phyloP scores from a whole-genome alignment of 2,329 filamentous ascomycete genomes.

The Ophiostoma sp. region DNA sequence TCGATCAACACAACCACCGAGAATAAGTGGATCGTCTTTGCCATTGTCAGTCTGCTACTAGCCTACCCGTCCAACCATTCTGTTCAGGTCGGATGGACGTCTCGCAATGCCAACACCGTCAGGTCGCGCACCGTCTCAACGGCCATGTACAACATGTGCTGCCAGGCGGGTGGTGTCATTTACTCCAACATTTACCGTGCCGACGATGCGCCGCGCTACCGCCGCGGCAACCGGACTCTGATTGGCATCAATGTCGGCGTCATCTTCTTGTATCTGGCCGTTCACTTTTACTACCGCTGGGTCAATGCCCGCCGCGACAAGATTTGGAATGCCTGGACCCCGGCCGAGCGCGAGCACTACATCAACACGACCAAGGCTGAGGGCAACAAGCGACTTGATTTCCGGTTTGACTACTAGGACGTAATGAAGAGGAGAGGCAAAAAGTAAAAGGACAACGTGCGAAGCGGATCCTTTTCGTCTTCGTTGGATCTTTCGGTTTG shows the following conservation, averaged over 20 bases:
- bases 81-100: slow-evolving; percentile 51
- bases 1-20: slow-evolving; percentile 41
- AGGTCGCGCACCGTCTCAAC: slow-evolving; percentile 62
- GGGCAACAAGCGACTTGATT: slow-evolving; percentile 38
- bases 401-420: slow-evolving; percentile 36
- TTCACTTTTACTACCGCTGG: slow-evolving; percentile 39
- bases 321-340: slow-evolving; percentile 37
- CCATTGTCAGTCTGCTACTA: slow-evolving; percentile 45
- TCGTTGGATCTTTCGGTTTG: too few species aligned
- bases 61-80: slow-evolving; percentile 47
- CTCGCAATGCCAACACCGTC: slow-evolving; percentile 61
- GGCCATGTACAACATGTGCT: slow-evolving; percentile 62
- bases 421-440: background rate
- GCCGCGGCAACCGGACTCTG: slow-evolving; percentile 55
- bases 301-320: slow-evolving; percentile 36
- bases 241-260: slow-evolving; percentile 47
- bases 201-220: slow-evolving; percentile 50
- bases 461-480: too few species aligned
- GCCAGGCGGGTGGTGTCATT: slow-evolving; percentile 46
- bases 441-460: too few species aligned
- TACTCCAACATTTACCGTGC: slow-evolving; percentile 44
- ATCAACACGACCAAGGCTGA: slow-evolving; percentile 35
- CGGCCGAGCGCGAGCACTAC: slow-evolving; percentile 35
- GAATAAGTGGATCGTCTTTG: slow-evolving; percentile 46
- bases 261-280: slow-evolving; percentile 35